Percentiles rank a stretch among this genome's conserved stretches.
Evolutionary conservation across 495 filamentous ascomycete genomes (phyloP).

Genomic region (Penicillium tannophilum): DNA sequence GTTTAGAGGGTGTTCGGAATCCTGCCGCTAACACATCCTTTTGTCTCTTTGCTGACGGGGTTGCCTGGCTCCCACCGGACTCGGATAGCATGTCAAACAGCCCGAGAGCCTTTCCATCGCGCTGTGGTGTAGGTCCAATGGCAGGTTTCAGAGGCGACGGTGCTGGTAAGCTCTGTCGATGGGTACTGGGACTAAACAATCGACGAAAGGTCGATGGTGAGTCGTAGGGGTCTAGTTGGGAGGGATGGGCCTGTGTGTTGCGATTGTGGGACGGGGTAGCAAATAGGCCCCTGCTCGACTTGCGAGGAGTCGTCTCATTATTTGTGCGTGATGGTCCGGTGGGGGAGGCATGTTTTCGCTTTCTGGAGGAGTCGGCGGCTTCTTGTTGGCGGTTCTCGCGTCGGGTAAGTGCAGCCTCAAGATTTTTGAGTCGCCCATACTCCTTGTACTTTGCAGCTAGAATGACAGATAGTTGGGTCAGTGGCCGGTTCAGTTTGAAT

Average conservation of each 20-base stretch:
- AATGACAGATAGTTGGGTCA: neutral
- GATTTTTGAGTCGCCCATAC: conserved; percentile 73
- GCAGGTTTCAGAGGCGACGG: conserved; percentile 40
- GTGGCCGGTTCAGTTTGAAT: neutral
- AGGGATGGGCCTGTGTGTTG: conserved; percentile 40
- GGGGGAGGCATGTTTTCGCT: conserved; percentile 43
- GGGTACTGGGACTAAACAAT: conserved; percentile 61
- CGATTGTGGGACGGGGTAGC: conserved; percentile 51
- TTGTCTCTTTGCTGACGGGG: conserved; percentile 39
- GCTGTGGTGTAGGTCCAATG: conserved; percentile 89
- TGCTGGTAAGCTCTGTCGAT: conserved; percentile 39
- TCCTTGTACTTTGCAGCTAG: conserved; percentile 88
- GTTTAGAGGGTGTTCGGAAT: conserved; percentile 46
- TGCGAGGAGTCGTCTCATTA: conserved; percentile 33
- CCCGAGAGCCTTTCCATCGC: conserved; percentile 82
- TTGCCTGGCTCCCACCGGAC: conserved; percentile 52
- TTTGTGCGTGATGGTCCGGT: conserved; percentile 26
- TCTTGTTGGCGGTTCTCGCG: conserved; percentile 31
- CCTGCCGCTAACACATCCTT: conserved; percentile 33
- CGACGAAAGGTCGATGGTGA: conserved; percentile 60
- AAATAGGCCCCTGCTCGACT: conserved; percentile 36
- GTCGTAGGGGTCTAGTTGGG: conserved; percentile 55
- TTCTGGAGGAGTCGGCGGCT: conserved; percentile 36
- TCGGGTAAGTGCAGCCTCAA: conserved; percentile 38
- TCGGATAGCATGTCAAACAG: conserved; percentile 85